These are phyloP conservation scores for Nicotiana otophora DNA, from an alignment of 257 asterid genomes.

Conservation along the genomic window DNA sequence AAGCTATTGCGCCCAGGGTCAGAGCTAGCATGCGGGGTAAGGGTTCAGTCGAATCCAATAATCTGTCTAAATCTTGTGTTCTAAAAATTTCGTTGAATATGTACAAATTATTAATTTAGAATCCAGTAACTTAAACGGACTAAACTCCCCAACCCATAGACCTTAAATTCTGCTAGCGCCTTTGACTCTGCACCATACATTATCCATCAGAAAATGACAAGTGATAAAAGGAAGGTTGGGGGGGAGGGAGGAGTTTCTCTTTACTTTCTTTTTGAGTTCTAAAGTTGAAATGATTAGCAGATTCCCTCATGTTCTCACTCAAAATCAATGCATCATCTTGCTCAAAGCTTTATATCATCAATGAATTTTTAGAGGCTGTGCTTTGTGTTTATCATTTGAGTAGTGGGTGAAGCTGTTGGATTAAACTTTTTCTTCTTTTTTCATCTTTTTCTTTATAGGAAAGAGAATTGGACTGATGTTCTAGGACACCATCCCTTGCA, in stretches of 20 bases:
- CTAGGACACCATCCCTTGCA: constrained; percentile 6
- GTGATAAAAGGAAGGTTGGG: neutral
- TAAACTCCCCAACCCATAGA: too few species aligned
- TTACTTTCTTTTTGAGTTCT: constrained; percentile 5
- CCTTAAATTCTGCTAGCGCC: too few species aligned
- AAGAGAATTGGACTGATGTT: neutral
- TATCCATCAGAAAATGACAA: constrained; percentile 1
- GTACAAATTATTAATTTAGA: too few species aligned
- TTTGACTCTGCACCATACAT: neutral
- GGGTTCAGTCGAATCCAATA: too few species aligned
- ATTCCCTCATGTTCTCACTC: constrained; percentile 3
- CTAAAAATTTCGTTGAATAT: too few species aligned
- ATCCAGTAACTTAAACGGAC: too few species aligned
- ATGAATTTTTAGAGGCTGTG: constrained; percentile 8
- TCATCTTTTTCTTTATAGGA: neutral
- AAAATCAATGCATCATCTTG: constrained; percentile 7
- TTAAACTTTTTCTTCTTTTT: neutral
- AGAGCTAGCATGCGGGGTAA: too few species aligned
- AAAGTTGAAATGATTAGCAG: constrained; percentile 25
- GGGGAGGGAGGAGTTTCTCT: neutral
- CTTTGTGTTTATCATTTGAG: constrained; percentile 19
- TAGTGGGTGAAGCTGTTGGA: constrained; percentile 22
- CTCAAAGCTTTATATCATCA: neutral
- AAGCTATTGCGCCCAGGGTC: neutral
- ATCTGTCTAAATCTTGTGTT: too few species aligned